Evolutionary conservation across 352 stramenopile species (phyloP), one percentile per base, ranked within the genome.

Genomic region (Phytophthora citricola): DNA sequence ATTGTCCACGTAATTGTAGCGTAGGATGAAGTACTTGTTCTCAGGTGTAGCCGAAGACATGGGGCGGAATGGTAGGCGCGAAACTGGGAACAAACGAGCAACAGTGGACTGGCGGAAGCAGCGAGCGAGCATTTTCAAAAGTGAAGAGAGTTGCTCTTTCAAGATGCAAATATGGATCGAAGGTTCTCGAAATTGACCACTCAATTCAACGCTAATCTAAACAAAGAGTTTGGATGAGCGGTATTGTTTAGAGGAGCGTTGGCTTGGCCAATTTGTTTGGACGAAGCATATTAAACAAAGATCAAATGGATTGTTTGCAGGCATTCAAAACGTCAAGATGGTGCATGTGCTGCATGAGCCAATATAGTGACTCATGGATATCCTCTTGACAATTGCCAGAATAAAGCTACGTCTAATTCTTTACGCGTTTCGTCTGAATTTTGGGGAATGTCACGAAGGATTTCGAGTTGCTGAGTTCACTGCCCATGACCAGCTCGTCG

Each of bases 401-500:
- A n/a, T 24, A 5, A 11, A 32, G 5, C 29, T 32, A 32, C 7
- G 7, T 17, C 32, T 57, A 57, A 45, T 45, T 45, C 49, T 57
- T 44, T n/a, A 31, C 39, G 7, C 52, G 52, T 14, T 66, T n/a
- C 59, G 57, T 73, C 55, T 78, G 58, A 24, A 90, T 69, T 54
- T 92, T 92, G 1, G 65, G 73, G 67, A 92, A 92, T 10, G 80
- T 73, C 10, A 92, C 80, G 45, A 92, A 92, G 9, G 84, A 85
- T 56, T 78, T 86, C n/a, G 66, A 55, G 66, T 91, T 90, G 34
- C 78, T 71, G 3, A 92, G 54, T 2, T 43, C 52, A 17, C 47
- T 36, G 24, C 76, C 76, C 34, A 90, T 75, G n/a, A 75, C 56
- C 5, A 69, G 38, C 0, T 63, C 41, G 17, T 79, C 66, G 20